phyloP scores from a whole-genome alignment of 331 rosid genomes.

The Quercus tomentella region DNA sequence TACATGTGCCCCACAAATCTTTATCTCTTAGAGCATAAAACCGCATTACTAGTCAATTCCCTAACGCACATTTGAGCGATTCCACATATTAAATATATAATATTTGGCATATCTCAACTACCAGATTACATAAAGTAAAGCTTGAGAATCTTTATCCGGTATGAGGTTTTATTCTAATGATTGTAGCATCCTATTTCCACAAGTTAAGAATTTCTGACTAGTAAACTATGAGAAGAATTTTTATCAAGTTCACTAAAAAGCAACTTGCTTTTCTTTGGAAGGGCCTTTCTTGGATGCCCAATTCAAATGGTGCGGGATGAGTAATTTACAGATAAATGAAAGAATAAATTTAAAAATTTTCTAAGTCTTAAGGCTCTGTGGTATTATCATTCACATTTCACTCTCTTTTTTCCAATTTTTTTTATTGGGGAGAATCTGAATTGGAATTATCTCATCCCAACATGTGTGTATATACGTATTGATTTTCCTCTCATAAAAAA shows the following conservation, averaged over 20 bases:
- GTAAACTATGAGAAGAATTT: not conserved
- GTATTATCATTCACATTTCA: too few relatives aligned
- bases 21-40: slow-evolving; percentile 15
- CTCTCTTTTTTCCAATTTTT: too few relatives aligned
- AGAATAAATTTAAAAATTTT: too few relatives aligned
- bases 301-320: too few relatives aligned
- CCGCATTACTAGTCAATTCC: slow-evolving; percentile 1
- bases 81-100: not conserved
- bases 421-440: too few relatives aligned
- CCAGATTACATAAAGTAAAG: not conserved
- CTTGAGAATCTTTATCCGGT: not conserved
- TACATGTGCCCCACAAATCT: slow-evolving; percentile 26
- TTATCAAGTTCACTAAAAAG: not conserved
- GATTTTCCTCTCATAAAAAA: too few relatives aligned
- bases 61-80: slow-evolving; percentile 1
- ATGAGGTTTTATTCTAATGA: not conserved
- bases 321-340: too few relatives aligned
- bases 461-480: too few relatives aligned
- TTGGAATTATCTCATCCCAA: too few relatives aligned
- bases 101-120: not conserved
- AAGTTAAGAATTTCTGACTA: not conserved
- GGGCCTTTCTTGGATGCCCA: too few relatives aligned
- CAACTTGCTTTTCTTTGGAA: not conserved
- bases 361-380: too few relatives aligned
- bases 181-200: not conserved